Evolutionary conservation across 2,329 filamentous ascomycete species (phyloP), one percentile per base, ranked within the genome.

Genomic region (Fusarium napiforme): DNA sequence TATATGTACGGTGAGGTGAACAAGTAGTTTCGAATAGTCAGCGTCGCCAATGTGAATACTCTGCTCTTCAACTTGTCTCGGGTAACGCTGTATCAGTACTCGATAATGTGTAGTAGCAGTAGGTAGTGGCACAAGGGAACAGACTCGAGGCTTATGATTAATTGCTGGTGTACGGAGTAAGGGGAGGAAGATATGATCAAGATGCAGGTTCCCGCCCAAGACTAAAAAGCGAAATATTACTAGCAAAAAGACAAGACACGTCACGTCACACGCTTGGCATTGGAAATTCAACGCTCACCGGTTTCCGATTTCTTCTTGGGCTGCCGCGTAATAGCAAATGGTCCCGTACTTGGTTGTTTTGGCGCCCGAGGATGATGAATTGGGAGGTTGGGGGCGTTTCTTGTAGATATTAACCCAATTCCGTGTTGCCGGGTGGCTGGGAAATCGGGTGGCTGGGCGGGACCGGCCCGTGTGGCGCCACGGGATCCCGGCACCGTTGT

Each of bases 301-400:
- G 50, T 69, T 69, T 69, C 64, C 58, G 40, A 59, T 47, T 69
- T 69, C 34, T 50, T 64, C 36, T 60, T 40, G 57, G 52, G 52
- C n/a, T 30, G 50, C 64, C 62, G 46, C 58, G 59, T 64, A 64
- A 64, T 63, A 50, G 43, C 56, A 61, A 67, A 55, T 67, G 62
- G 62, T 30, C 36, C 46, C 57, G 19, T 52, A 39, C 56, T 46
- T 49, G 40, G 32, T 46, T 42, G 50, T 39, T 39, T 63, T 68
- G 66, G 57, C 56, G 66, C 56, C 66, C 19, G 39, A 56, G 28
- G 39, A 63, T 42, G 55, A 60, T 60, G n/a, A 56, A 43, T 37
- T 47, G 45, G 65, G 67, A 69, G 67, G 67, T 53, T 69, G 67
- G 67, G 58, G 42, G 30, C 34, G 66, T 68, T 67, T 62, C 64